Evolutionary conservation across 1,284 basidiomycete genomes (phyloP).

Genomic region (Salmacisia buchloeana): DNA sequence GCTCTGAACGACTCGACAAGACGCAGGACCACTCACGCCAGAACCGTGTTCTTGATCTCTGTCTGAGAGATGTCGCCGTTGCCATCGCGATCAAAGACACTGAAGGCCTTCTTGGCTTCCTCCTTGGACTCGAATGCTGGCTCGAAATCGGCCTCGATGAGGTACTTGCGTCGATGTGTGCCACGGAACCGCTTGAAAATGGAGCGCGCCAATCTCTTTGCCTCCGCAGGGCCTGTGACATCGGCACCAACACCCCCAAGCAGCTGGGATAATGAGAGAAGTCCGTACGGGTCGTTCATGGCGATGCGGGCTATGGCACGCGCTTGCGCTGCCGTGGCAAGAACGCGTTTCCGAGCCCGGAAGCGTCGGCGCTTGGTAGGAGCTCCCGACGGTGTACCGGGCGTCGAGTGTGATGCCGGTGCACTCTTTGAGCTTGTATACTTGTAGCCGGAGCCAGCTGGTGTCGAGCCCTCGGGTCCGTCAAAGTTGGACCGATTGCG

Average conservation of each 20-base stretch:
- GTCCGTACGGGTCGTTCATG: constrained; percentile 29
- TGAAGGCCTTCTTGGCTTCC: constrained; percentile 64
- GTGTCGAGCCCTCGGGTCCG: neutral
- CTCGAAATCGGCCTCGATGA: constrained; percentile 65
- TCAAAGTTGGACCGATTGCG: constrained; percentile 3
- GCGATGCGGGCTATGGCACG: constrained; percentile 33
- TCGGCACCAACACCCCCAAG: constrained; percentile 34
- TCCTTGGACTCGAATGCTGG: constrained; percentile 62
- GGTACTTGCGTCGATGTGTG: constrained; percentile 56
- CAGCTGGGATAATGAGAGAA: constrained; percentile 28
- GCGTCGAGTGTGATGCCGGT: neutral
- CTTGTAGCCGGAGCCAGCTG: neutral
- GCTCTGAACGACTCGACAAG: neutral
- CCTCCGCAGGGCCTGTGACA: constrained; percentile 42
- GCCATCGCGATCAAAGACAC: constrained; percentile 63
- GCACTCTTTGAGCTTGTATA: neutral
- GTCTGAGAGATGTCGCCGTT: constrained; percentile 72
- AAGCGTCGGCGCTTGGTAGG: neutral
- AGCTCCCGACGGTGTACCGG: neutral
- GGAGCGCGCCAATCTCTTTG: constrained; percentile 62
- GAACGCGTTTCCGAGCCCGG: neutral
- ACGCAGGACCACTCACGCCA: constrained; percentile 47
- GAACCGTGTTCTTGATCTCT: constrained; percentile 67
- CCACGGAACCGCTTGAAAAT: constrained; percentile 64
- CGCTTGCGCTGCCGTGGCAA: constrained; percentile 10